Conservation (phyloP, 2,329 filamentous ascomycete genomes). For the Myriosclerotinia curreyana region DNA sequence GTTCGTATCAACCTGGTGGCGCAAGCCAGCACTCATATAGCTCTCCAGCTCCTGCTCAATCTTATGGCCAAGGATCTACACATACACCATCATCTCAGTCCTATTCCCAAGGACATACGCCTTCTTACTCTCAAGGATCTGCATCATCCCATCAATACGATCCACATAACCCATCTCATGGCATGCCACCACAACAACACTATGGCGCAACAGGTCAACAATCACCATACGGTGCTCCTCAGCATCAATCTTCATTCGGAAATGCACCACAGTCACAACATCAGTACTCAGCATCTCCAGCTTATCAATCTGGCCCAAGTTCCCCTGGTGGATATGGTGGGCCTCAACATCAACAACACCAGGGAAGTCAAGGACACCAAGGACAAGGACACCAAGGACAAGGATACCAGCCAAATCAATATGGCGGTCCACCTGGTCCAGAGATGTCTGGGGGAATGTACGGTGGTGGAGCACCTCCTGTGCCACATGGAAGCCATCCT, state of each 20-base stretch:
- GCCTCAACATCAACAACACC: slow-evolving; percentile 9
- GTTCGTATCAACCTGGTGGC: slow-evolving; percentile 52
- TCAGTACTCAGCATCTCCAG: slow-evolving; percentile 27
- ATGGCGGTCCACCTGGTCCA: slow-evolving; percentile 7
- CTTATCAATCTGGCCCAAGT: slow-evolving; percentile 20
- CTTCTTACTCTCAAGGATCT: slow-evolving; percentile 17
- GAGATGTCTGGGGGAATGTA: slow-evolving; percentile 17
- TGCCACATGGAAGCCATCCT: slow-evolving; percentile 21
- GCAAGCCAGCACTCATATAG: slow-evolving; percentile 28
- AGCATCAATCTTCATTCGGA: slow-evolving; percentile 32
- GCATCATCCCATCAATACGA: slow-evolving; percentile 20
- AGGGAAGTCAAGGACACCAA: not conserved
- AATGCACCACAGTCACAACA: slow-evolving; percentile 23
- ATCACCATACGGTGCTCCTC: slow-evolving; percentile 33
- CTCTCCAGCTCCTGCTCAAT: slow-evolving; percentile 23
- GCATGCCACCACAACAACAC: slow-evolving; percentile 15
- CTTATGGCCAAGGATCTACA: slow-evolving; percentile 6
- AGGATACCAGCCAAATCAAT: slow-evolving; percentile 10
- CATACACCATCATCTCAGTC: slow-evolving; percentile 22
- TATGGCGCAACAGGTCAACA: slow-evolving; percentile 27
- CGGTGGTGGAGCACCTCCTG: slow-evolving; percentile 17
- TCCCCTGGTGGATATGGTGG: slow-evolving; percentile 24
- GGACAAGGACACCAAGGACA: not conserved
- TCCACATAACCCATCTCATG: slow-evolving; percentile 15
- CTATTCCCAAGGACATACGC: slow-evolving; percentile 18